Conservation (phyloP, 2,329 filamentous ascomycete genomes). For the Fusarium sp. region DNA sequence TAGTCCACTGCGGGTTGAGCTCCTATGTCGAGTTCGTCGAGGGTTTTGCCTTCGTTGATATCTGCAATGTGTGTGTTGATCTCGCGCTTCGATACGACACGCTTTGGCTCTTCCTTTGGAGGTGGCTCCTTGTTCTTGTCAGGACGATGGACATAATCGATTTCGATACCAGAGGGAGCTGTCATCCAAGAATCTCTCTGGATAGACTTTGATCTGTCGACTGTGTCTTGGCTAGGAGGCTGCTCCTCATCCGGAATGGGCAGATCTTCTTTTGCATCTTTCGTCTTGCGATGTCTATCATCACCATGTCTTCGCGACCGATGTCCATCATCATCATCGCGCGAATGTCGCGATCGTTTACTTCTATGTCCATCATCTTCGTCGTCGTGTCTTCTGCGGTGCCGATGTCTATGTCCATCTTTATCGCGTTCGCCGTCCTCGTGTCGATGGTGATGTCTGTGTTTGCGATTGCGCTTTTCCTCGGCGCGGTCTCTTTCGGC, state of each 20-base stretch:
- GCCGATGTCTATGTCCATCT: conserved; percentile 32
- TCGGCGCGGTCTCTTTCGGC: conserved; percentile 61
- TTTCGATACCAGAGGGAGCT: conserved; percentile 76
- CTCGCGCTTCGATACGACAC: conserved; percentile 82
- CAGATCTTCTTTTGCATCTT: conserved; percentile 62
- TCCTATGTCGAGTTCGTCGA: conserved; percentile 50
- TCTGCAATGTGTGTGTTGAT: conserved; percentile 76
- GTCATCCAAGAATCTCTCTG: conserved; percentile 96
- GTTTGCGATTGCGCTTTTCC: conserved; percentile 56
- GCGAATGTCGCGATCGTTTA: conserved; percentile 45
- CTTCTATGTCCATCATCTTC: conserved; percentile 48
- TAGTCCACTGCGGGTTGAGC: conserved; percentile 74
- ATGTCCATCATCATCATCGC: conserved; percentile 57
- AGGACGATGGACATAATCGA: conserved; percentile 81
- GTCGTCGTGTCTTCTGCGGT: conserved; percentile 43
- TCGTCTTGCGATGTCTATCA: conserved; percentile 52
- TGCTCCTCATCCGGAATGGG: conserved; percentile 64
- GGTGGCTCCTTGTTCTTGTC: conserved; percentile 65
- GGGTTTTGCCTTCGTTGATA: conserved; percentile 63
- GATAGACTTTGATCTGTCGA: conserved; percentile 51
- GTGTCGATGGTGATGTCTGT: conserved; percentile 61
- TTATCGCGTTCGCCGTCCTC: conserved; percentile 43
- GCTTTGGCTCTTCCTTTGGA: conserved; percentile 69
- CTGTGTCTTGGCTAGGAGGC: conserved; percentile 42
- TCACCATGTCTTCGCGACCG: conserved; percentile 51